These are phyloP conservation scores for Ustilaginoidea virens DNA, from an alignment of 2,329 filamentous ascomycete species.

Conservation along the genomic window DNA sequence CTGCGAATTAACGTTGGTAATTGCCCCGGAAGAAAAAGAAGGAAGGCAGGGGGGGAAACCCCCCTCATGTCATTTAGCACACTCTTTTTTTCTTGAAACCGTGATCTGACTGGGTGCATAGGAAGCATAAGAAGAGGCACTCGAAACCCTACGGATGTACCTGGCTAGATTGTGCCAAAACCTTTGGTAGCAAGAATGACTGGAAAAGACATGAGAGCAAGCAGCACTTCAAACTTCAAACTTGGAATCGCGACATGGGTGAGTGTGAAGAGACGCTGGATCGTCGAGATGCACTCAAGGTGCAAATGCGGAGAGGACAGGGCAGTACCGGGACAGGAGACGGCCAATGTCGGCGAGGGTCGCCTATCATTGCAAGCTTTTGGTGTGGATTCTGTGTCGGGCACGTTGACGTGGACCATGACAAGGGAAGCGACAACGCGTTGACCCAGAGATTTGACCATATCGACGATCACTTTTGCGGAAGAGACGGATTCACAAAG, in stretches of 20 bases:
- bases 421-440: conserved; percentile 24
- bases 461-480: conserved; percentile 57
- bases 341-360: conserved; percentile 43
- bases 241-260: conserved; percentile 51
- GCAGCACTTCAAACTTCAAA: conserved; percentile 57
- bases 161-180: conserved; percentile 49
- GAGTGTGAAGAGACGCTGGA: conserved; percentile 45
- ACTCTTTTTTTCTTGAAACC: no score
- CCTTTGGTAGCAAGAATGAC: conserved; percentile 85
- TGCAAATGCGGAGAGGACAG: conserved; percentile 47
- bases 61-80: no score
- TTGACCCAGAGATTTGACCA: conserved; percentile 49
- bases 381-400: conserved; percentile 76
- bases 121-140: conserved; percentile 77
- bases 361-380: no score
- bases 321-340: no score
- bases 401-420: conserved; percentile 37
- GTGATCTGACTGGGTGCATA: conserved; percentile 17
- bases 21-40: background rate
- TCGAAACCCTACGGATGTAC: conserved; percentile 72
- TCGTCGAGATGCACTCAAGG: conserved; percentile 40
- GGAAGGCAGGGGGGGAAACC: background rate
- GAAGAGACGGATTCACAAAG: conserved; percentile 23
- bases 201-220: conserved; percentile 83
- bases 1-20: conserved; percentile 39